phyloP scores from a whole-genome alignment of 345 rosid genomes.

The Arabidopsis suecica region DNA sequence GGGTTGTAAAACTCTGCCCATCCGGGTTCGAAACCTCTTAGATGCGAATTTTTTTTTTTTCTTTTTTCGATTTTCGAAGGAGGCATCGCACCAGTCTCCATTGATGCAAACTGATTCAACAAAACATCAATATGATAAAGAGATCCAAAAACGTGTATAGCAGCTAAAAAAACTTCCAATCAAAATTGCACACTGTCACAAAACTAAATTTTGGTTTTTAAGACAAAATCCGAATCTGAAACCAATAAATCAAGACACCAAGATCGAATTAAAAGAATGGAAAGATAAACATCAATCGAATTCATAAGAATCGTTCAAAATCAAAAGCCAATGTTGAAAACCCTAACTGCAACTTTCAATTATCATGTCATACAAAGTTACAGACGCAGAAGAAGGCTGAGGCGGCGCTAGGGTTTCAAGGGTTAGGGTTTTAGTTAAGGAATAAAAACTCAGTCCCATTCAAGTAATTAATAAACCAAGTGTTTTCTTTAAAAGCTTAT shows the following conservation, averaged over 20 bases:
- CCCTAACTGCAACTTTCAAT: too few relatives aligned
- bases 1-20: too few relatives aligned
- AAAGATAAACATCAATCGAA: constrained; percentile 11
- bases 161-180: not conserved
- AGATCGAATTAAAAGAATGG: not conserved
- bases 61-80: too few relatives aligned
- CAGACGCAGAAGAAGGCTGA: too few relatives aligned
- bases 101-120: constrained; percentile 57
- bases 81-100: constrained; percentile 60
- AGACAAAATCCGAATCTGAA: not conserved
- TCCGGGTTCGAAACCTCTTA: too few relatives aligned
- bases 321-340: not conserved
- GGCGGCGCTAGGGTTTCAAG: too few relatives aligned
- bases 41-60: too few relatives aligned
- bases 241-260: not conserved
- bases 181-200: not conserved
- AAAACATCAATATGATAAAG: constrained; percentile 1
- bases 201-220: constrained; percentile 5
- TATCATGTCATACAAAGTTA: too few relatives aligned
- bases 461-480: too few relatives aligned
- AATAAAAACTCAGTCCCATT: too few relatives aligned
- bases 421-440: too few relatives aligned
- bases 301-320: constrained; percentile 15
- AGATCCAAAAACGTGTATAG: not conserved
- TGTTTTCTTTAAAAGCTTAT: too few relatives aligned